Base-by-base conservation (phyloP, 768 basidiomycete species). In the Rhizopogon sp. region DNA sequence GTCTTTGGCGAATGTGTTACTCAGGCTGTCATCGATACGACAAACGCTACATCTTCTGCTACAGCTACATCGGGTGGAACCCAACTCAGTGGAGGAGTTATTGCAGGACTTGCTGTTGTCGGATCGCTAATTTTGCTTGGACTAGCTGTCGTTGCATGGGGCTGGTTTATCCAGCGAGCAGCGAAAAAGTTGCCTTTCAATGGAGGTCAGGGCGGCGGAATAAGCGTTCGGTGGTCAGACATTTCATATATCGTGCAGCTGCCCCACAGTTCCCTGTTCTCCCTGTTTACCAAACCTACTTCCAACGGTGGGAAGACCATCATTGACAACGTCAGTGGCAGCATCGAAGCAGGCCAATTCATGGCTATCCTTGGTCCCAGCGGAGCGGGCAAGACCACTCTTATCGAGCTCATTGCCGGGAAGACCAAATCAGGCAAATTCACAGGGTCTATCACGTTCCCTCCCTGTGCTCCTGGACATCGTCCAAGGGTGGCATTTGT, bases 281-380 rank as follows among this genome's bases (percentile, higher is more conserved):
- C 47, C 5, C 20, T 49, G 20, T 22, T 49, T 16, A 1, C 35
- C 22, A 49, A 49, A 33, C 22, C 47, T 16, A 10, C 33, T 16
- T 13, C 16, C 5, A 60, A 31, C 33, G 58, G 44, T 72, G 72
- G 56, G 73, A 79, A 56, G 83, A 84, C 47, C 83, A 77, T 97
- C 14, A 73, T 98, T 40, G 84, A 91, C 63, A 73, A 74, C 40
- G 77, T 93, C 31, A 82, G 72, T 46, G 95, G 94, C 0, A 68
- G 70, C 9, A 81, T 96, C n/a, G 71, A 74, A 2, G 82, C 91
- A 0, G 93, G 95, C 9, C 81, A 89, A 57, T 84, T 97, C 76
- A 85, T 93, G 80, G 90, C 90, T n/a, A 83, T 97, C 53, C 79
- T 98, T 3, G 95, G 95, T 0, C 93, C 95, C 0, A 90, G 88